Evolutionary conservation across 2,329 filamentous ascomycete species (phyloP).

Genomic region (Coniochaeta sp.): DNA sequence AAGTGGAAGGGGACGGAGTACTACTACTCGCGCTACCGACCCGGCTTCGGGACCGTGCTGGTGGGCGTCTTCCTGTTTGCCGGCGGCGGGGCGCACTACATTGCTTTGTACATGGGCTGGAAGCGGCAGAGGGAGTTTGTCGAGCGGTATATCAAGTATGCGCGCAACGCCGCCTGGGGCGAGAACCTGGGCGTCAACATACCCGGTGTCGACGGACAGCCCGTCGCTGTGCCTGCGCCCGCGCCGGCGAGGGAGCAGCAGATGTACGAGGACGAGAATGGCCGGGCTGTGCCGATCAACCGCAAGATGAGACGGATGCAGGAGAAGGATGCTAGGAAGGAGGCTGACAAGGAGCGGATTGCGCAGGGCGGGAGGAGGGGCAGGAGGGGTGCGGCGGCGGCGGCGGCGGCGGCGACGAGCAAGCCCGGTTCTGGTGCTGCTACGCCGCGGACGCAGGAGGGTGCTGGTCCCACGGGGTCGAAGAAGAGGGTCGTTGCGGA

Average conservation of each 20-base stretch:
- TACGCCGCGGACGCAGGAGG: slow-evolving; percentile 41
- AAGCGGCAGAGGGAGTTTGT: slow-evolving; percentile 88
- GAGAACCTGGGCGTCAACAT: slow-evolving; percentile 60
- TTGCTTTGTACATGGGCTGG: slow-evolving; percentile 77
- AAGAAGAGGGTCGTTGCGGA: slow-evolving; percentile 86
- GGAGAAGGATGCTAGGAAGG: slow-evolving; percentile 74
- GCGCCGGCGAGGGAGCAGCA: slow-evolving; percentile 28
- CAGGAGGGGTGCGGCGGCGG: slow-evolving; percentile 20
- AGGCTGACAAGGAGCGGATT: slow-evolving; percentile 46
- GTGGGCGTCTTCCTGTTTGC: slow-evolving; percentile 72
- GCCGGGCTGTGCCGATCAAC: slow-evolving; percentile 57
- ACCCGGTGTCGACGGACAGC: slow-evolving; percentile 49
- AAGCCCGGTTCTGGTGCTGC: slow-evolving; percentile 33
- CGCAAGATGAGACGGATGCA: slow-evolving; percentile 81
- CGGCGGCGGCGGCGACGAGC: slow-evolving; percentile 16
- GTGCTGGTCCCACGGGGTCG: slow-evolving; percentile 58
- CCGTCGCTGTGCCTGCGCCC: slow-evolving; percentile 20
- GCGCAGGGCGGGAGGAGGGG: slow-evolving; percentile 20
- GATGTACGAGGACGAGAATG: slow-evolving; percentile 37
- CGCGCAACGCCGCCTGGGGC: slow-evolving; percentile 83
- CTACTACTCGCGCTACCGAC: slow-evolving; percentile 92
- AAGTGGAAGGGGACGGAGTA: slow-evolving; percentile 96
- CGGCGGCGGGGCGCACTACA: slow-evolving; percentile 82
- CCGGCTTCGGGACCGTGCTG: slow-evolving; percentile 79
- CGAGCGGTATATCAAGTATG: slow-evolving; percentile 83